Evolutionary conservation across 1,284 basidiomycete species (phyloP).

Genomic region (Apiotrichum laibachii): DNA sequence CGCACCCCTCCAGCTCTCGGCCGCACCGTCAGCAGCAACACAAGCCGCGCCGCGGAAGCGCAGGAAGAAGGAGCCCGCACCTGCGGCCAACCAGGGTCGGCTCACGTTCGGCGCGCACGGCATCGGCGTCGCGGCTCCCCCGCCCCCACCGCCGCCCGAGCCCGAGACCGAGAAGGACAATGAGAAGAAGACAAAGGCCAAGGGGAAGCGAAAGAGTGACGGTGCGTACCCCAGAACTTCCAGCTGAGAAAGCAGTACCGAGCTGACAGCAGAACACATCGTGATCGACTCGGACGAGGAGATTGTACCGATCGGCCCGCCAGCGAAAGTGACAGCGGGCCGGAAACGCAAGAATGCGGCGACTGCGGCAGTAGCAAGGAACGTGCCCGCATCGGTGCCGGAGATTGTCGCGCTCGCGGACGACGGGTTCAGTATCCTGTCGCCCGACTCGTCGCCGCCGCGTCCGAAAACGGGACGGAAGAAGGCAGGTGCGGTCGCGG

Average conservation of each 20-base stretch:
- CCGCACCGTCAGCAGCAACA: background rate
- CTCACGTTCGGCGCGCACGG: constrained; percentile 16
- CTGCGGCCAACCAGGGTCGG: constrained; percentile 5
- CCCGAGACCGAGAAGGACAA: background rate
- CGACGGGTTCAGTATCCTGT: background rate
- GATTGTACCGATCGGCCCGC: no score
- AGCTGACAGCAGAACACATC: background rate
- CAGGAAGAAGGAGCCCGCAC: constrained; percentile 13
- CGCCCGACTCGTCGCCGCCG: background rate
- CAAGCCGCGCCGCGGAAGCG: constrained; percentile 12
- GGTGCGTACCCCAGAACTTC: constrained; percentile 6
- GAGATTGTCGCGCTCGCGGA: background rate
- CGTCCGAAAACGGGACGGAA: background rate
- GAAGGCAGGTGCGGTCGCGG: background rate
- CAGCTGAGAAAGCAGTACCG: no score
- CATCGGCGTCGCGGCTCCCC: constrained; percentile 9
- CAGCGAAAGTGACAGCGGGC: background rate
- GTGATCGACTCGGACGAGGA: background rate
- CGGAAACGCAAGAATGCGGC: background rate
- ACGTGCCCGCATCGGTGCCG: background rate
- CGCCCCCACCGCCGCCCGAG: background rate
- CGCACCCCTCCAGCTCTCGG: background rate
- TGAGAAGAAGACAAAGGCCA: constrained; percentile 1
- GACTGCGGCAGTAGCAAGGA: background rate
- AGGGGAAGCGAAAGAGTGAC: constrained; percentile 3